Evolutionary conservation across 495 filamentous ascomycete genomes (phyloP).

Genomic region (Tuber magnatum): DNA sequence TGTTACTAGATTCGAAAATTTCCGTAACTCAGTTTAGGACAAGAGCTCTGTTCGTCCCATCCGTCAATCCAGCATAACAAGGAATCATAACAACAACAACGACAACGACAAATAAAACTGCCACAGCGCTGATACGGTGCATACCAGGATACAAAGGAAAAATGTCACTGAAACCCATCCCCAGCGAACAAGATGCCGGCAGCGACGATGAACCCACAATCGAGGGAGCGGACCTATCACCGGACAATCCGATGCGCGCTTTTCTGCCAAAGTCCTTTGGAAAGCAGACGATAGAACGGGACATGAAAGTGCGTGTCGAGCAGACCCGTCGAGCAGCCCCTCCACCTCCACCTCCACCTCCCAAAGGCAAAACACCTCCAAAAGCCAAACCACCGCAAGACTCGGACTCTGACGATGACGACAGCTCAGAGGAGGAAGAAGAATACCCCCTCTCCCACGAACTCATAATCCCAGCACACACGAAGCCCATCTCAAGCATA

Average conservation of each 20-base stretch:
- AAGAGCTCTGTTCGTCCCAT: not conserved
- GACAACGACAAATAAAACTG: not conserved
- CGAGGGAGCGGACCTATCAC: slow-evolving; percentile 47
- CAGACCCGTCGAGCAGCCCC: slow-evolving; percentile 56
- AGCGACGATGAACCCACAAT: slow-evolving; percentile 55
- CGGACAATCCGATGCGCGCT: slow-evolving; percentile 70
- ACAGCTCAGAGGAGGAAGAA: slow-evolving; percentile 67
- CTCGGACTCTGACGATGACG: slow-evolving; percentile 50
- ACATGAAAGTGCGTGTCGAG: slow-evolving; percentile 72
- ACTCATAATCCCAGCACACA: slow-evolving; percentile 83
- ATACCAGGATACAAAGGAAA: not conserved
- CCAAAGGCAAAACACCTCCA: too few species aligned
- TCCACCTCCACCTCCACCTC: slow-evolving; percentile 28
- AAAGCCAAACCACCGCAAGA: slow-evolving; percentile 33
- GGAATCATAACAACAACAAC: not conserved
- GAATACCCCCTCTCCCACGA: slow-evolving; percentile 93
- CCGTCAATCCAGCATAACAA: not conserved
- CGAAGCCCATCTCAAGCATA: slow-evolving; percentile 74
- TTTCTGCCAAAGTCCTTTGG: slow-evolving; percentile 83
- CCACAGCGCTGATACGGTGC: not conserved
- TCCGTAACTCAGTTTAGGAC: not conserved
- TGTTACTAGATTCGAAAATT: not conserved
- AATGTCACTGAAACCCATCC: slow-evolving; percentile 34
- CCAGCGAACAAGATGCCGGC: slow-evolving; percentile 18
- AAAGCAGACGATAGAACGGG: slow-evolving; percentile 63